These are phyloP conservation scores for Cystofilobasidium capitatum DNA, from an alignment of 768 basidiomycete species.

Conservation along the genomic window DNA sequence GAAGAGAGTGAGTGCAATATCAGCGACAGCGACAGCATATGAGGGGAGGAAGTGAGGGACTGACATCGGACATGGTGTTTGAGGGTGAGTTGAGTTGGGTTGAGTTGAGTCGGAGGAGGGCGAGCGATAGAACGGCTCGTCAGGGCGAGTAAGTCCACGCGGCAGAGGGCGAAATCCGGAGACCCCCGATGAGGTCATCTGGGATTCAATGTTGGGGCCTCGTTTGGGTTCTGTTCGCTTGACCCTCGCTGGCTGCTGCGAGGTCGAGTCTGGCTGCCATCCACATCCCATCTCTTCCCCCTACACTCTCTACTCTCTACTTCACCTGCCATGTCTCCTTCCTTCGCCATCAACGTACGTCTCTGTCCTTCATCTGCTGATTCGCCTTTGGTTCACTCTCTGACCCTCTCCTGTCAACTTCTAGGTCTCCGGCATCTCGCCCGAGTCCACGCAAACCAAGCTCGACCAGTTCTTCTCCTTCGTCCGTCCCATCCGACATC, in stretches of 20 bases:
- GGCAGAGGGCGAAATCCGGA: no score
- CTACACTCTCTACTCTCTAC: not conserved
- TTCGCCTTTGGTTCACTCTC: no score
- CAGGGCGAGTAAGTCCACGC: no score
- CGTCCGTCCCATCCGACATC: no score
- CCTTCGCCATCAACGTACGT: conserved; percentile 23
- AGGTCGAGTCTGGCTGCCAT: not conserved
- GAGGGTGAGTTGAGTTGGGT: not conserved
- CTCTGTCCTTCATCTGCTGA: not conserved
- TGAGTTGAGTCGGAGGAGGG: not conserved
- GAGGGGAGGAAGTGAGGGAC: not conserved
- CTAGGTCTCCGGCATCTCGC: conserved; percentile 63
- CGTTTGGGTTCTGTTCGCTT: no score
- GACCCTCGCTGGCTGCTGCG: no score
- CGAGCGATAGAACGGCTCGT: not conserved
- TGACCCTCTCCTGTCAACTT: not conserved
- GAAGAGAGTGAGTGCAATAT: not conserved
- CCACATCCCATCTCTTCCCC: not conserved
- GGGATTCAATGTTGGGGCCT: no score
- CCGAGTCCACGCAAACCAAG: conserved; percentile 55
- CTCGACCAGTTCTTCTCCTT: conserved; percentile 55
- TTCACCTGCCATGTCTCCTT: conserved; percentile 12
- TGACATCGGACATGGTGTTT: conserved; percentile 10
- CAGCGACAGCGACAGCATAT: not conserved
- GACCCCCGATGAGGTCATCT: no score